These are phyloP conservation scores for Fusarium nygamai DNA, from an alignment of 2,329 filamentous ascomycete genomes.

Conservation along the genomic window DNA sequence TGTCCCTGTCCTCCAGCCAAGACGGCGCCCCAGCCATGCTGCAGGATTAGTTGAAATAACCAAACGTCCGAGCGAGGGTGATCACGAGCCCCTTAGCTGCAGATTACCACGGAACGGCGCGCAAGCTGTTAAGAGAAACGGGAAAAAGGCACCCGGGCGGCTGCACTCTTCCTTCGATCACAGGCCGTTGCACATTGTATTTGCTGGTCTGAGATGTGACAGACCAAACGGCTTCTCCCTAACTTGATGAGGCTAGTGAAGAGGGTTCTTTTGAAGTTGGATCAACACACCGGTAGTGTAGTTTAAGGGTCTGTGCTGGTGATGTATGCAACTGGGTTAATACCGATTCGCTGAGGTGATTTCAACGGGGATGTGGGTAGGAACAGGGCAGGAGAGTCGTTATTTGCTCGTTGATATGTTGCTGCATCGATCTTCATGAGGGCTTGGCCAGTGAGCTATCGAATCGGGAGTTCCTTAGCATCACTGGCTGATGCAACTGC, in stretches of 20 bases:
- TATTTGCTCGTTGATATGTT: background rate
- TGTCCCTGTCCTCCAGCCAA: background rate
- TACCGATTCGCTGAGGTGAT: conserved; percentile 24
- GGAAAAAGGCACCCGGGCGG: background rate
- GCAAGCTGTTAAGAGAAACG: background rate
- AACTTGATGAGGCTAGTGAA: conserved; percentile 18
- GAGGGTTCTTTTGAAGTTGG: conserved; percentile 22
- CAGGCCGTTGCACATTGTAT: conserved; percentile 14
- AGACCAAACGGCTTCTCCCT: conserved; percentile 3
- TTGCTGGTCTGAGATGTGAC: background rate
- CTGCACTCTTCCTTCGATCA: background rate
- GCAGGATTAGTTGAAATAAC: conserved; percentile 17
- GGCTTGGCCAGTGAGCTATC: background rate
- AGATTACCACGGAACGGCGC: conserved; percentile 22
- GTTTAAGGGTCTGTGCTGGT: conserved; percentile 16
- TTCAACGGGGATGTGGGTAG: background rate
- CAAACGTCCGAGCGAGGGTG: background rate
- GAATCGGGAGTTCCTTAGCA: background rate
- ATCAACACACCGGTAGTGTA: conserved; percentile 4
- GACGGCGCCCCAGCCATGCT: background rate
- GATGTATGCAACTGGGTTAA: background rate
- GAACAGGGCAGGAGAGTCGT: background rate
- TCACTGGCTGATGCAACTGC: background rate
- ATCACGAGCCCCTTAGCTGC: background rate
- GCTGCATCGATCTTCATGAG: background rate